Base-by-base conservation (phyloP, 1,284 basidiomycete species). In the Ustilago hordei region DNA sequence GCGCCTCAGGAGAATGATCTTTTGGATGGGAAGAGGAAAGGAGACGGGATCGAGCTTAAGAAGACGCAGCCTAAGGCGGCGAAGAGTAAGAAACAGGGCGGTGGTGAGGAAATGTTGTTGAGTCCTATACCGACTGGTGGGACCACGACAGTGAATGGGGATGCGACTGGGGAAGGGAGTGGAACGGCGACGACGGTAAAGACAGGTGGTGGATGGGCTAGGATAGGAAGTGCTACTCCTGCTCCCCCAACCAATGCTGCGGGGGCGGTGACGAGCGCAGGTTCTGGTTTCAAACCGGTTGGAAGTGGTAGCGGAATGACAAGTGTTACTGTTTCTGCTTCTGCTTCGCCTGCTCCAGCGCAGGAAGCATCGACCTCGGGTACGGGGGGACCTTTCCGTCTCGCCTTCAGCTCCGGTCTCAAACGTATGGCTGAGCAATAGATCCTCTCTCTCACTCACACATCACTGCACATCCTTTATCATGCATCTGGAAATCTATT, bases 1-100 rank as follows among this genome's bases (percentile, higher is more conserved):
- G 84, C 83, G 31, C 84, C 84, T 15, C 79, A 81, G 60, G 79
- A 84, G n/a, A 67, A 80, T 28, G 81, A 81, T 53, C 55, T 84
- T 59, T 67, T 85, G 23, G 72, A 63, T 34, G 64, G 68, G 1
- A 70, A 70, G 34, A 36, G 43, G 28, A 41, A n/a, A 3, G 13
- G 28, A 34, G 39, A 41, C 15, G 59, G 57, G 6, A 64, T 75
- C 23, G 57, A 75, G 58, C 41, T 75, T 13, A 67, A 70, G 43
- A 75, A 70, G 43, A 13, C 67, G 32, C 23, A 28, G 23, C n/a
- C 36, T 3, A 48, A 48, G 0, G 6, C 15, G 15, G 45, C 38
- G 0, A 60, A 60, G 38, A 50, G 2, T 8, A 67, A 61, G 54
- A 64, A 60, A 28, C 23, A 28, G 23, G 34, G 31, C 19, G 12